Percentiles rank a stretch among this genome's conserved stretches.
phyloP scores from a whole-genome alignment of 2,329 filamentous ascomycete genomes.

The Penicillium brasilianum region DNA sequence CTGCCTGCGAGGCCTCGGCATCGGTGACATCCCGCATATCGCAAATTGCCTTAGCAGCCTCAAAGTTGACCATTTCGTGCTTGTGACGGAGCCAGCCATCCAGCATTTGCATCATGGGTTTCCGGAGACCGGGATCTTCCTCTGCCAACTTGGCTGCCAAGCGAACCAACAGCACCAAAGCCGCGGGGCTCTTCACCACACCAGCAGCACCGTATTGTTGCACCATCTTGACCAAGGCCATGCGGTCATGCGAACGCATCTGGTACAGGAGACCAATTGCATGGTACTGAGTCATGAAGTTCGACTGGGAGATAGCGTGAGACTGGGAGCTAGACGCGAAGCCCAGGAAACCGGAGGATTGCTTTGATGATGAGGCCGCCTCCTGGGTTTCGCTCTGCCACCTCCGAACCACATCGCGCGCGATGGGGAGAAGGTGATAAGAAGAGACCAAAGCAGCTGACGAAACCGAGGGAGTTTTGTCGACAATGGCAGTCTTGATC shows the following conservation, averaged over 20 bases:
- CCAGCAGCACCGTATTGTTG: slow-evolving; percentile 94
- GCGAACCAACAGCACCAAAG: slow-evolving; percentile 88
- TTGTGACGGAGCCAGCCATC: slow-evolving; percentile 98
- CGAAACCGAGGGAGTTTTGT: slow-evolving; percentile 96
- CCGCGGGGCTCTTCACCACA: slow-evolving; percentile 92
- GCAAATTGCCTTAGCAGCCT: slow-evolving; percentile 97
- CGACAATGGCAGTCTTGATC: slow-evolving; percentile 98
- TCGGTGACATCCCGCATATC: slow-evolving; percentile 93
- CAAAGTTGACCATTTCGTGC: slow-evolving; percentile 99
- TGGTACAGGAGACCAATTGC: slow-evolving; percentile 96
- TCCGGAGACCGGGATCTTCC: slow-evolving; percentile 85
- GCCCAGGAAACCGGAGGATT: slow-evolving; percentile 86
- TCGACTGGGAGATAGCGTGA: slow-evolving; percentile 77
- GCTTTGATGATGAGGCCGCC: slow-evolving; percentile 88
- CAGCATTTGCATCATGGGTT: slow-evolving; percentile 95
- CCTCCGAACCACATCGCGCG: slow-evolving; percentile 90
- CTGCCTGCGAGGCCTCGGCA: slow-evolving; percentile 85
- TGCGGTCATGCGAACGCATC: slow-evolving; percentile 95
- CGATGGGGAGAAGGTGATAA: slow-evolving; percentile 95
- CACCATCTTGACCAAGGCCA: slow-evolving; percentile 99
- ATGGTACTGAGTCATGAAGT: slow-evolving; percentile 98
- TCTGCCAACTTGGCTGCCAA: slow-evolving; percentile 92
- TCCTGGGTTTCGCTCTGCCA: slow-evolving; percentile 99
- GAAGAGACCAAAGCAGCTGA: slow-evolving; percentile 95
- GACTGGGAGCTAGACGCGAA: slow-evolving; percentile 80